Conservation (phyloP, 2,329 filamentous ascomycete genomes). For the Paecilomyces sp. region DNA sequence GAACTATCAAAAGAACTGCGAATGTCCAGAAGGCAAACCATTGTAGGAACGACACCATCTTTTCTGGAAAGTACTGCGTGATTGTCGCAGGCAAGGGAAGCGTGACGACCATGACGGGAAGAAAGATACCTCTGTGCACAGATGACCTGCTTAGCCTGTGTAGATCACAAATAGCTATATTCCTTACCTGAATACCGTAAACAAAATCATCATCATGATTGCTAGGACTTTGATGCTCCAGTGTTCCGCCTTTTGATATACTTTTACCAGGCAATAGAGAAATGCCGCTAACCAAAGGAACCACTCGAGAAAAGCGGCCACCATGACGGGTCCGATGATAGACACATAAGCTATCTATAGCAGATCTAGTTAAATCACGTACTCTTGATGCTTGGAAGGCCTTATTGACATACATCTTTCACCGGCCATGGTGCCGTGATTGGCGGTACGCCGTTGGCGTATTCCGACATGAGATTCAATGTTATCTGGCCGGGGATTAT, state of each 20-base stretch:
- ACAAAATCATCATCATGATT: slow-evolving; percentile 65
- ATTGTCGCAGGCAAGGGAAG: slow-evolving; percentile 71
- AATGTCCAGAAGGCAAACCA: slow-evolving; percentile 98
- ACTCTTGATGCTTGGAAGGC: not conserved
- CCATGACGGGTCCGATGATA: slow-evolving; percentile 73
- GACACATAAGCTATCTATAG: slow-evolving; percentile 73
- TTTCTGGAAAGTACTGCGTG: slow-evolving; percentile 62
- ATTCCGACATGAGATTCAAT: slow-evolving; percentile 4
- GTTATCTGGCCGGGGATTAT: not conserved
- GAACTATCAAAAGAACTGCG: slow-evolving; percentile 72
- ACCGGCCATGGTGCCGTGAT: slow-evolving; percentile 25
- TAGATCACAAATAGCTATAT: not conserved
- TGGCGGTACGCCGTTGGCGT: slow-evolving; percentile 7
- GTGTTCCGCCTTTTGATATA: slow-evolving; percentile 81
- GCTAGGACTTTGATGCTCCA: slow-evolving; percentile 75
- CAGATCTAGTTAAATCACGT: slow-evolving; percentile 10
- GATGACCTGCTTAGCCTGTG: slow-evolving; percentile 4
- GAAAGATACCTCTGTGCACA: slow-evolving; percentile 62
- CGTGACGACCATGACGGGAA: slow-evolving; percentile 91
- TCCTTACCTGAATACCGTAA: slow-evolving; percentile 65
- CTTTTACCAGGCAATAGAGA: slow-evolving; percentile 81
- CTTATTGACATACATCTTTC: slow-evolving; percentile 27
- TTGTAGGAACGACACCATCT: slow-evolving; percentile 67
- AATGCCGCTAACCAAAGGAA: slow-evolving; percentile 93
- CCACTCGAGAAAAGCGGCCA: slow-evolving; percentile 86